Evolutionary conservation across 495 filamentous ascomycete species (phyloP), one percentile per base, ranked within the genome.

Genomic region (Podospora conica): DNA sequence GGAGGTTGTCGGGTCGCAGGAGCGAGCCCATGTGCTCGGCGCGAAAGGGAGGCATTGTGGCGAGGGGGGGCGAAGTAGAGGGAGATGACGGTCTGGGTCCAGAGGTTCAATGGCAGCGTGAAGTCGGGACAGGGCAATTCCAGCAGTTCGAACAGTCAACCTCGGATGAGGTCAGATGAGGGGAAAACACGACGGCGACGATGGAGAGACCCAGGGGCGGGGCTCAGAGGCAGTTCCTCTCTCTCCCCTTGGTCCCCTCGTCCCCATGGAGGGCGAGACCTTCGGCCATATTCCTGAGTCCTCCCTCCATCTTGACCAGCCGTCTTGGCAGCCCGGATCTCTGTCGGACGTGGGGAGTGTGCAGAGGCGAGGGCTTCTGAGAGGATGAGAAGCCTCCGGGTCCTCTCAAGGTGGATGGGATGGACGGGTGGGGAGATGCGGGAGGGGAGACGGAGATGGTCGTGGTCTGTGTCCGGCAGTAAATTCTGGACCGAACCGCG

Each of bases 21-120:
- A 95, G 85, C 28, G 90, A 93, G 69, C 91, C 91, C 68, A 96
- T 79, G 71, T 94, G 91, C 81, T 94, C 91, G 57, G 90, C 91
- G 67, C 90, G 85, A 79, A 92, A 94, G 20, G 91, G 90, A 55
- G 90, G 89, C 81, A 80, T 74, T 75, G 81, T 71, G 81, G 77
- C 53, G 27, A 60, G 21, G 18, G 28, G 12, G 9, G 40, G 20
- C 60, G 56, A 1, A 58, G 10, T 1, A 18, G 21, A 8, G 33
- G 66, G 2, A 25, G 53, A 55, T 18, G 15, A n/a, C 7, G 0
- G 40, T n/a, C 40, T 48, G 7, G 40, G 40, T 48, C 40, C n/a
- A 15, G 2, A n/a, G 40, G 40, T 7, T 48, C 40, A 48, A 48
- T 48, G 40, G 15, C 18, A 8, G 15, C 40, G 40, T n/a, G 40